These are phyloP conservation scores for Hyaloscypha finlandica DNA, from an alignment of 495 filamentous ascomycete genomes.

Conservation along the genomic window DNA sequence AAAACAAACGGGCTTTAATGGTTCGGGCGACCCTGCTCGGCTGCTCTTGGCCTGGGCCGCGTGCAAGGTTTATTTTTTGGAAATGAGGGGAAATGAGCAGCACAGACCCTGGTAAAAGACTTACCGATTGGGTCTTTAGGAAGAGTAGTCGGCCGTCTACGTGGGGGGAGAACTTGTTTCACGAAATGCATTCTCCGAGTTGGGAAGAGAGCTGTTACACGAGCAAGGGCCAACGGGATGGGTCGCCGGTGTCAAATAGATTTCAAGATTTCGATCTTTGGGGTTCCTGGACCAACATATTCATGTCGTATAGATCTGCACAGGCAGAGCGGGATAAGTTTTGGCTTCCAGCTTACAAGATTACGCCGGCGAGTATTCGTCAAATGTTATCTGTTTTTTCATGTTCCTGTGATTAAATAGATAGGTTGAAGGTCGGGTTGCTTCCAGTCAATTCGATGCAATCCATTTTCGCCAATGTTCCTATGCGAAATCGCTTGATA, in stretches of 20 bases:
- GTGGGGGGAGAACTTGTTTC: neutral
- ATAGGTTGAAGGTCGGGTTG: no score
- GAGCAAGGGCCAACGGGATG: neutral
- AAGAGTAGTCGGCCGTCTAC: neutral
- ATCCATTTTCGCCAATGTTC: no score
- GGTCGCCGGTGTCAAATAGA: neutral
- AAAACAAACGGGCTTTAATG: neutral
- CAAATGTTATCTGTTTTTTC: no score
- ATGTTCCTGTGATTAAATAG: no score
- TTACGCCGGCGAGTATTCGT: neutral
- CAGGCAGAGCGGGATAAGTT: no score
- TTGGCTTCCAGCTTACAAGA: no score
- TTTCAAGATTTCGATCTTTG: neutral
- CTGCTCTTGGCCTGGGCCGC: neutral
- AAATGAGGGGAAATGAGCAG: neutral
- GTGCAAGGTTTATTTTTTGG: neutral
- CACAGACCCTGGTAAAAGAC: neutral
- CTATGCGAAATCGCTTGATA: neutral
- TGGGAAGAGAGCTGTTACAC: neutral
- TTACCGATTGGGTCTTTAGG: neutral
- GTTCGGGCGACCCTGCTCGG: neutral
- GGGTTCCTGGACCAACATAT: neutral
- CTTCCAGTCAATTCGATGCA: no score
- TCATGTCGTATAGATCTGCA: no score
- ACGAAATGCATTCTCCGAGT: neutral